Base-by-base conservation (phyloP, 2,329 filamentous ascomycete genomes). In the Fusarium luffae region DNA sequence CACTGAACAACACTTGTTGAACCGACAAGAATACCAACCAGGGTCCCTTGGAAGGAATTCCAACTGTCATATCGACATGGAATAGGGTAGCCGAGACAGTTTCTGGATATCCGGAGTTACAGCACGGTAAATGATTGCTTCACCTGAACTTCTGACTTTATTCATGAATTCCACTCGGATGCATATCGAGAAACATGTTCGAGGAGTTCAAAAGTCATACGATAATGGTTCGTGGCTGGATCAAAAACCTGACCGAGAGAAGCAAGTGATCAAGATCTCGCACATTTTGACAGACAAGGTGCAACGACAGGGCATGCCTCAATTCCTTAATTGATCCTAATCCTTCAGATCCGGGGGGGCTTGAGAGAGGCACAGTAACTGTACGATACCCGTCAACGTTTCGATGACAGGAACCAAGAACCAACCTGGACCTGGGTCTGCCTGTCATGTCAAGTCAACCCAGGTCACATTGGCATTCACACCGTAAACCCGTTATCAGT, bases 41-140 rank as follows among this genome's bases (percentile, higher is more conserved):
- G 64, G 68, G 59, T 25, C 23, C 50, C 40, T 54, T 52, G 25
- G 43, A 40, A 41, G 48, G 48, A 52, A 65, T 61, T 59, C 28
- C 16, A 59, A 54, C 32, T 66, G 40, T 51, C 59, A 48, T 56
- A 42, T 54, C 52, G 58, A 52, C 63, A 44, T 65, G 59, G 63
- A 51, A 70, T 71, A 70, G 68, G 68, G 59, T 71, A 70, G 63
- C 47, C 42, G 60, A 48, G 27, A 43, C 18, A 44, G 32, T 52
- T 50, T 34, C 46, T 41, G 14, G 51, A 50, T 41, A 51, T 41
- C 25, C 34, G 30, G 30, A 28, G 34, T 42, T 52, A 52, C 49
- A n/a, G 34, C 41, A 52, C 34, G 34, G 34, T 52, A 25, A 47
- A 27, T 19, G 34, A 25, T 13, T 23, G 27, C 60, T 51, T 64